Evolutionary conservation across 2,329 filamentous ascomycete species (phyloP).

Genomic region (Colletotrichum gloeosporioides): DNA sequence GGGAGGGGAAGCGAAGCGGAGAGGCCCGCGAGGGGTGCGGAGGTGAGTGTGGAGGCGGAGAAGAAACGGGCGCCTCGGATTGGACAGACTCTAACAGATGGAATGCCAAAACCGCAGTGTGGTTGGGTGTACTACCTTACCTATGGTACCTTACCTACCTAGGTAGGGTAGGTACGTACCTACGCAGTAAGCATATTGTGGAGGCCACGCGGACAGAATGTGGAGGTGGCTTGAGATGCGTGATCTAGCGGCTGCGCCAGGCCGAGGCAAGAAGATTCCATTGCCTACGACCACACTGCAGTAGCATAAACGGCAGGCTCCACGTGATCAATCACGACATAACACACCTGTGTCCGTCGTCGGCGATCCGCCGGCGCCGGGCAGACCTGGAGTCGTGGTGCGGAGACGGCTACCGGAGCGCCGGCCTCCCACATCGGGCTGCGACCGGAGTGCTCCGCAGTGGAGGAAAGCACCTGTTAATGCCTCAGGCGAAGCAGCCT

Average conservation of each 20-base stretch:
- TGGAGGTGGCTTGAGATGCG: not conserved
- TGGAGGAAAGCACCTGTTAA: not conserved
- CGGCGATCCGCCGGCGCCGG: not conserved
- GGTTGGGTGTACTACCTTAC: too few relatives aligned
- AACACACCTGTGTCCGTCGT: not conserved
- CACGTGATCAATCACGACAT: not conserved
- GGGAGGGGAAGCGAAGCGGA: not conserved
- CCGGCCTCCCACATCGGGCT: not conserved
- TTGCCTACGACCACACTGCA: not conserved
- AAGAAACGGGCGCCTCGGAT: not conserved
- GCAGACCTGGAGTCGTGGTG: not conserved
- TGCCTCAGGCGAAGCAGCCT: not conserved
- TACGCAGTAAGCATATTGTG: not conserved
- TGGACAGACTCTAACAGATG: not conserved
- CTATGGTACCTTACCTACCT: too few relatives aligned
- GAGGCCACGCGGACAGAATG: not conserved
- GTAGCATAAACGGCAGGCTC: too few relatives aligned
- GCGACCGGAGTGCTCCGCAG: not conserved
- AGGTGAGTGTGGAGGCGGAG: conserved; percentile 7
- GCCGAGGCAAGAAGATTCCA: not conserved
- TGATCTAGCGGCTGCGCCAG: not conserved
- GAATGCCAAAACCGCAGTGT: not conserved
- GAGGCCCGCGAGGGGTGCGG: not conserved
- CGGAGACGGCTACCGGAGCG: not conserved
- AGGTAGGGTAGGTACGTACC: too few relatives aligned